Conservation (phyloP, 805 yeast species). For the Yamadazyma kitorensis region DNA sequence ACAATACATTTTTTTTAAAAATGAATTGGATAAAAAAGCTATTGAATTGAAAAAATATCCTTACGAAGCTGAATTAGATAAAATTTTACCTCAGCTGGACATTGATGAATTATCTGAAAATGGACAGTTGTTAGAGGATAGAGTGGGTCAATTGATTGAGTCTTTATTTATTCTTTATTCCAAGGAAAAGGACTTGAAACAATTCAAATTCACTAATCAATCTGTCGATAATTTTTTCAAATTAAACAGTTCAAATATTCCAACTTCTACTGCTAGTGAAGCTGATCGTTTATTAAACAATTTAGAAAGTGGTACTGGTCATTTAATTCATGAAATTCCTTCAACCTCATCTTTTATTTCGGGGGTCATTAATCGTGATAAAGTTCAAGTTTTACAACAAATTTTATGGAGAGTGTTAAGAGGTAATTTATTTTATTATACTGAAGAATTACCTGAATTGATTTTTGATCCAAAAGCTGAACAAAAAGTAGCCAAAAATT, state of each 20-base stretch:
- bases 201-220: conserved; percentile 54
- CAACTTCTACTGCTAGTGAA: conserved; percentile 23
- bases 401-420: conserved; percentile 90
- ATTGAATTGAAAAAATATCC: conserved; percentile 33
- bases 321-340: conserved; percentile 21
- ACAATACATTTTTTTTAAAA: conserved; percentile 51
- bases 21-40: conserved; percentile 49
- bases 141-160: conserved; percentile 67
- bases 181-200: conserved; percentile 65
- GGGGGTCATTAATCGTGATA: conserved; percentile 77
- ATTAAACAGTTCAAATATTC: conserved; percentile 25
- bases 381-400: conserved; percentile 68
- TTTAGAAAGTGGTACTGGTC: conserved; percentile 10
- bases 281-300: conserved; percentile 37
- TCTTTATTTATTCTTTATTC: conserved; percentile 63
- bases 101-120: conserved; percentile 69
- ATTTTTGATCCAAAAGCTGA: conserved; percentile 61
- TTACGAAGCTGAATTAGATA: conserved; percentile 20
- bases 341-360: conserved; percentile 50
- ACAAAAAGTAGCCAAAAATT: conserved; percentile 64
- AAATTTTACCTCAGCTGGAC: conserved; percentile 47
- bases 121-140: conserved; percentile 66
- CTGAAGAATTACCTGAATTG: conserved; percentile 67
- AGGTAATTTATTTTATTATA: conserved; percentile 82
- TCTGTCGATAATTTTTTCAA: conserved; percentile 36